These are phyloP conservation scores for Hericium coralloides DNA, from an alignment of 768 basidiomycete genomes.

Conservation along the genomic window DNA sequence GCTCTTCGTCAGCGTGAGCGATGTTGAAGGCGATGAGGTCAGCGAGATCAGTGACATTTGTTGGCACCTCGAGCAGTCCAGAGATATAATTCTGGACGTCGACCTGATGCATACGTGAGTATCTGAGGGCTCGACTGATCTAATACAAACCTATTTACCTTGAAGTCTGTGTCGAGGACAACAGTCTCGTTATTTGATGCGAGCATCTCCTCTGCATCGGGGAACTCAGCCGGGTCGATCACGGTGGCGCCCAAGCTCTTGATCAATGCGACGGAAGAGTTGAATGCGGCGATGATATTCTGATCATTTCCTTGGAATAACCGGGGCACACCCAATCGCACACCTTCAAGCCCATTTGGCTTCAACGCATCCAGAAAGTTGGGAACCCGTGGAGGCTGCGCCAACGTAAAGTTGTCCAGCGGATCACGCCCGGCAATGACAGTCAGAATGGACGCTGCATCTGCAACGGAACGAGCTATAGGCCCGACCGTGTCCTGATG, in stretches of 20 bases:
- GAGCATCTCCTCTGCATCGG: slow-evolving; percentile 37
- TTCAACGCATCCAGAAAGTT: slow-evolving; percentile 48
- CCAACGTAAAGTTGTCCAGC: slow-evolving; percentile 31
- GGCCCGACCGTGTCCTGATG: slow-evolving; percentile 56
- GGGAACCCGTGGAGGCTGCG: slow-evolving; percentile 40
- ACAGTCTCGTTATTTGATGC: slow-evolving; percentile 43
- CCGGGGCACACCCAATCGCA: slow-evolving; percentile 38
- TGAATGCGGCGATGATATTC: slow-evolving; percentile 28
- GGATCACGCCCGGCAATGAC: slow-evolving; percentile 35
- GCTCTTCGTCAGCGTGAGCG: slow-evolving; percentile 41
- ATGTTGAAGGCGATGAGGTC: slow-evolving; percentile 54
- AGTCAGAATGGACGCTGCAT: slow-evolving; percentile 46
- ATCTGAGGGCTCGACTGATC: not conserved
- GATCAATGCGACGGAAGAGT: slow-evolving; percentile 29
- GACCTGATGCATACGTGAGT: slow-evolving; percentile 25
- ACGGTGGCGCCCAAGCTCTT: slow-evolving; percentile 37
- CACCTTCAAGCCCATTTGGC: slow-evolving; percentile 35
- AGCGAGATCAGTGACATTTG: slow-evolving; percentile 44
- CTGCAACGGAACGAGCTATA: slow-evolving; percentile 41
- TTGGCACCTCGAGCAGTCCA: slow-evolving; percentile 40
- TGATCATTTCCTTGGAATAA: slow-evolving; percentile 19
- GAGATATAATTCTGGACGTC: slow-evolving; percentile 43
- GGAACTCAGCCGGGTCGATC: slow-evolving; percentile 54
- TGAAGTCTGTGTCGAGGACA: slow-evolving; percentile 51
- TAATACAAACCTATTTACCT: slow-evolving; percentile 26